Evolutionary conservation across 371 early-diverging fungal species (phyloP), one percentile per base, ranked within the genome.

Genomic region (Mucor sp.): DNA sequence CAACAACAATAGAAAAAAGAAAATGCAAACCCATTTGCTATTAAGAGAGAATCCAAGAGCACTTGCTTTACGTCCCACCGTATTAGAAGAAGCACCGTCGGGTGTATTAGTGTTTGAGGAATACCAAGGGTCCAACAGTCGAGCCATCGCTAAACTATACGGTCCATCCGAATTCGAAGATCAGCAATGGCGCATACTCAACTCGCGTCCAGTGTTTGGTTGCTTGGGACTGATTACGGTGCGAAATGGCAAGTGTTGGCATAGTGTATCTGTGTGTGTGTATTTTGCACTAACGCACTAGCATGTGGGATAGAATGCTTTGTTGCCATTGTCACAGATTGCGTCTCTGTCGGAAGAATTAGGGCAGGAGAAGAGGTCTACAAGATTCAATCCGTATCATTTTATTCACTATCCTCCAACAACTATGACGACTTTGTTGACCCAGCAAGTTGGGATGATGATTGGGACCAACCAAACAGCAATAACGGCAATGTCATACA

Each of bases 301-400:
- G 12, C 25, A 27, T 27, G 27, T n/a, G 23, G 11, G 28, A 32
- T 67, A 90, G 93, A 93, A 63, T 80, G 89, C 37, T 93, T 92
- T 77, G 67, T 93, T 53, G 90, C 88, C 1, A 81, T 92, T 53
- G 86, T 91, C 11, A 91, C 92, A 30, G 91, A 90, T 41, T 87
- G 87, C 64, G 57, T 76, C 19, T 82, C 81, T 28, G 83, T 89
- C 39, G 90, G 87, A 21, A 79, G 86, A 53, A 73, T 89, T 67
- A 81, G 89, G 17, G 80, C 83, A 6, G 86, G 86, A 25, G 88
- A 89, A 71, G 80, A 84, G 25, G 84, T 91, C 11, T 83, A 87
- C 67, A 81, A 79, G 48, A 86, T 91, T 35, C 66, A 75, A 15
- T 77, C 85, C 3, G 91, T 90, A 7, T 80, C 79, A 39, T 91